phyloP scores from a whole-genome alignment of 352 stramenopile genomes.

The Globisporangium iwayamae region DNA sequence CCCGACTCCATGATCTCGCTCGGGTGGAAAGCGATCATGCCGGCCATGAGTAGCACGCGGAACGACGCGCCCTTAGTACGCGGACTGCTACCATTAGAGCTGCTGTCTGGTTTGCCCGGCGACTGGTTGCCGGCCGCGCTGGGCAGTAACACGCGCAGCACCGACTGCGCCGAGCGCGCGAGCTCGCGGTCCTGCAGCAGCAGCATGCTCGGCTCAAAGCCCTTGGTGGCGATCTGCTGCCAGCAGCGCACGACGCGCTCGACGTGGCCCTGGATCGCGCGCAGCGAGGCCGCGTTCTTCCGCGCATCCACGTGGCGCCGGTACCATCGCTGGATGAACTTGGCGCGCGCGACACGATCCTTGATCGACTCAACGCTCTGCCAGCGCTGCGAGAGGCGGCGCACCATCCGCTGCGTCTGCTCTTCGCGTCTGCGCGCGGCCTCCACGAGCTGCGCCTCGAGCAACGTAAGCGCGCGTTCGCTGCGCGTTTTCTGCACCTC shows the following conservation, averaged over 20 bases:
- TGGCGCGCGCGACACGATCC: constrained; percentile 49
- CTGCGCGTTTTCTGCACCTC: constrained; percentile 38
- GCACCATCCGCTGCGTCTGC: constrained; percentile 49
- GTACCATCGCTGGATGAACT: constrained; percentile 80
- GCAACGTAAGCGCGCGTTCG: constrained; percentile 25
- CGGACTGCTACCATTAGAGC: constrained; percentile 13
- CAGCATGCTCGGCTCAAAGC: constrained; percentile 63
- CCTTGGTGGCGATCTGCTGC: constrained; percentile 28
- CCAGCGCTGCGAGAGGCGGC: constrained; percentile 50
- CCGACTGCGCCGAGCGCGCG: constrained; percentile 40
- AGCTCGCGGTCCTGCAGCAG: constrained; percentile 58
- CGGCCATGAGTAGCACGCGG: constrained; percentile 68
- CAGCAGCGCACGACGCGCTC: constrained; percentile 40
- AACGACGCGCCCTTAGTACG: constrained; percentile 36
- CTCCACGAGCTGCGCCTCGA: constrained; percentile 50
- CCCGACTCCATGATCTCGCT: constrained; percentile 59
- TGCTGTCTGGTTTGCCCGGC: constrained; percentile 1
- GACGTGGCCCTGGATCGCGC: constrained; percentile 33
- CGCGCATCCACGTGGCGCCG: constrained; percentile 42
- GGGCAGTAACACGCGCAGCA: constrained; percentile 54
- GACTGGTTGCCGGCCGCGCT: constrained; percentile 14
- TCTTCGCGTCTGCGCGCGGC: constrained; percentile 43
- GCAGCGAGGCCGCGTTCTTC: constrained; percentile 33
- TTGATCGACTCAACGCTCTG: constrained; percentile 70
- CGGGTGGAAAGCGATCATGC: constrained; percentile 66